phyloP scores from a whole-genome alignment of 2,329 filamentous ascomycete species.

The Huntiella savannae region DNA sequence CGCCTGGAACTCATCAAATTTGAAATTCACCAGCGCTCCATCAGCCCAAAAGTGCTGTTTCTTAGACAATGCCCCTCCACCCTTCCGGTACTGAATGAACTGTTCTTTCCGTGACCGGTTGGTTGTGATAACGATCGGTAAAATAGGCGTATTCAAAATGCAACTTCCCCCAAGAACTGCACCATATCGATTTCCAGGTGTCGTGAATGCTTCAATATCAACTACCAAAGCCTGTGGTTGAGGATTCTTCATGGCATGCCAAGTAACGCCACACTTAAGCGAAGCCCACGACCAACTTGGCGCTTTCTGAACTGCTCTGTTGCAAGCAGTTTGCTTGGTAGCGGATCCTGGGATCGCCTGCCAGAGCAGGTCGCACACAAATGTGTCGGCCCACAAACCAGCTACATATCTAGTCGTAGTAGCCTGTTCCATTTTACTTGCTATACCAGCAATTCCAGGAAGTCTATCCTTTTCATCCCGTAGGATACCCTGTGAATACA shows the following conservation, averaged over 20 bases:
- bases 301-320: slow-evolving; percentile 6
- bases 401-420: slow-evolving; percentile 15
- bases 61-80: slow-evolving; percentile 9
- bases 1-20: slow-evolving; percentile 10
- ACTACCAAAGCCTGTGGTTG: slow-evolving; percentile 10
- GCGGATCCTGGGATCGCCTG: slow-evolving; percentile 10
- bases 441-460: slow-evolving; percentile 17
- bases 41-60: slow-evolving; percentile 11
- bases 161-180: slow-evolving; percentile 9
- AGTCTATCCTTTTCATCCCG: slow-evolving; percentile 15
- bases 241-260: slow-evolving; percentile 12
- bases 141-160: slow-evolving; percentile 10
- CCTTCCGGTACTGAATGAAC: slow-evolving; percentile 10
- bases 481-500: slow-evolving; percentile 15
- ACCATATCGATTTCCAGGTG: slow-evolving; percentile 5
- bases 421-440: slow-evolving; percentile 13
- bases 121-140: slow-evolving; percentile 10
- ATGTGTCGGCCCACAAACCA: slow-evolving; percentile 15
- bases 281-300: slow-evolving; percentile 11
- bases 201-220: slow-evolving; percentile 8
- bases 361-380: slow-evolving; percentile 11
- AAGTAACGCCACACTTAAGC: slow-evolving; percentile 9
- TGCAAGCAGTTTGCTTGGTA: slow-evolving; percentile 6
- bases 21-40: slow-evolving; percentile 9
- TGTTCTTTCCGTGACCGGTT: slow-evolving; percentile 7